Percentiles rank a stretch among this genome's conserved stretches.
Evolutionary conservation across 257 asterid species (phyloP).

Genomic region (Nyctanthes arbortristis): DNA sequence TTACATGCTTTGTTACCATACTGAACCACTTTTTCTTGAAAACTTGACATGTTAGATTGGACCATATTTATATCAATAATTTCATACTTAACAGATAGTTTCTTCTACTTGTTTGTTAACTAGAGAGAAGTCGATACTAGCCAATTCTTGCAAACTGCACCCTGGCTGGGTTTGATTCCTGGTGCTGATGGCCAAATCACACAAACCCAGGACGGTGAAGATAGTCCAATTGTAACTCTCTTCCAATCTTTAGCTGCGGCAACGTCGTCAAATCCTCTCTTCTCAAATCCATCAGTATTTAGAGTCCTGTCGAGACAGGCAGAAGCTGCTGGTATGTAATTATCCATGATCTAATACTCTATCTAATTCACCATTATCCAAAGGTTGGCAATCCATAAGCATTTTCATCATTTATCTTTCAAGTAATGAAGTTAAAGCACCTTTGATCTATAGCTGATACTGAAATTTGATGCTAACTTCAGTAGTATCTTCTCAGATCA

Average conservation of each 20-base stretch:
- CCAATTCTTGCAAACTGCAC: slow-evolving; percentile 96
- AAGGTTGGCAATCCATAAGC: not conserved
- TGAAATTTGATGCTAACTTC: no score
- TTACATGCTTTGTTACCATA: no score
- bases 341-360: slow-evolving; percentile 7
- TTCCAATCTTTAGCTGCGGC: slow-evolving; percentile 79
- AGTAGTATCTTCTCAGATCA: no score
- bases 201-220: slow-evolving; percentile 74
- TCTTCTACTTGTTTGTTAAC: slow-evolving; percentile 16
- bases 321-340: slow-evolving; percentile 92
- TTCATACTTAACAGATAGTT: slow-evolving; percentile 10
- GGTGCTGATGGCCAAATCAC: slow-evolving; percentile 86
- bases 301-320: slow-evolving; percentile 88
- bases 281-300: slow-evolving; percentile 67
- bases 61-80: no score
- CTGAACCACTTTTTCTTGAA: no score
- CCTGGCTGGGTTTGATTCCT: slow-evolving; percentile 95
- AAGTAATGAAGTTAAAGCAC: not conserved
- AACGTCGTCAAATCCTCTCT: slow-evolving; percentile 57
- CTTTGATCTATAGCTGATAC: no score
- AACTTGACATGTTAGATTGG: no score
- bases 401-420: not conserved
- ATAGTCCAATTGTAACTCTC: slow-evolving; percentile 82
- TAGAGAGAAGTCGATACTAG: slow-evolving; percentile 98
- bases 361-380: not conserved